A percentile compares a stretch with the other conserved stretches of the same genome.
These are phyloP conservation scores for Cinchona pubescens DNA, from an alignment of 257 asterid genomes.

Conservation along the genomic window DNA sequence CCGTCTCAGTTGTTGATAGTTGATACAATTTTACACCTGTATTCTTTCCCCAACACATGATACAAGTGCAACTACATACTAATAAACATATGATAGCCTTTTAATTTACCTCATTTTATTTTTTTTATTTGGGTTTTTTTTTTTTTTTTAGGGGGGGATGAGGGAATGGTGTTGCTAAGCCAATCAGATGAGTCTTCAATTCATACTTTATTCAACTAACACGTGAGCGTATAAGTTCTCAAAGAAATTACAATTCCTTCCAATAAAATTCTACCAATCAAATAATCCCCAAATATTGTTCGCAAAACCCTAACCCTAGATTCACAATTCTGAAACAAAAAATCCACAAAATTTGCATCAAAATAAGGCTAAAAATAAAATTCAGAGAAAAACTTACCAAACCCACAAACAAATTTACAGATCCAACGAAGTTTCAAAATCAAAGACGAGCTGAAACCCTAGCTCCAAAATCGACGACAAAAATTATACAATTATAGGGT, in stretches of 20 bases:
- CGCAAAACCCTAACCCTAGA: slow-evolving; percentile 54
- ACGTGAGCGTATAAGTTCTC: neutral
- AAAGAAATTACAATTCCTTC: neutral
- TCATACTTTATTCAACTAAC: neutral
- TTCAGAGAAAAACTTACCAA: slow-evolving; percentile 37
- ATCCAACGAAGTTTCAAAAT: slow-evolving; percentile 26
- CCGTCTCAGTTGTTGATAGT: neutral
- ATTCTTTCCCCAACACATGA: neutral
- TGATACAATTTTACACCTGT: neutral
- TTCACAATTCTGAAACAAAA: neutral
- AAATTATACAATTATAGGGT: slow-evolving; percentile 18
- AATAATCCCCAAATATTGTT: neutral
- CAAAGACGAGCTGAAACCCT: slow-evolving; percentile 44
- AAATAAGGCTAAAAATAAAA: slow-evolving; percentile 20
- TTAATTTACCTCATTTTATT: too few species aligned
- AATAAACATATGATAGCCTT: too few species aligned
- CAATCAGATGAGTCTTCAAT: neutral
- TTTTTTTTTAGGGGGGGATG: too few species aligned
- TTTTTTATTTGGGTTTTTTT: too few species aligned
- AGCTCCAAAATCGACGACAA: slow-evolving; percentile 30
- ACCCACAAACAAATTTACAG: slow-evolving; percentile 43
- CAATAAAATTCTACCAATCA: slow-evolving; percentile 10
- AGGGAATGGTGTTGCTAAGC: too few species aligned
- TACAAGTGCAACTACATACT: too few species aligned
- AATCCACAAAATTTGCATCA: neutral